Base-by-base conservation (phyloP, 176 grass and related monocot species). In the Cocos nucifera region DNA sequence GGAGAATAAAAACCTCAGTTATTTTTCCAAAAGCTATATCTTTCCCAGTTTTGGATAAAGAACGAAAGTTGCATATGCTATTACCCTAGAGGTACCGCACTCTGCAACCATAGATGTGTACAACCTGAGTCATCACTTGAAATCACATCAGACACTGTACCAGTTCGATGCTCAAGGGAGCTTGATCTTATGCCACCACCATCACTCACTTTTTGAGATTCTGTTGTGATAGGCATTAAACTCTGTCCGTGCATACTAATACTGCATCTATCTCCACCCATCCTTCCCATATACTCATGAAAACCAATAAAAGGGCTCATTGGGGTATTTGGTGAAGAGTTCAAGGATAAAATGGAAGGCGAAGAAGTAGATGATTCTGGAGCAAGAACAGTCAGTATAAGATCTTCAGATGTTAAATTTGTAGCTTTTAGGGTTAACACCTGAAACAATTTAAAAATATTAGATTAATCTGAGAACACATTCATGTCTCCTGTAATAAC, bases 31-130 rank as follows among this genome's bases (percentile, higher is more conserved):
- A 30, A 30, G 28, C 28, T 30, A 30, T 30, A 30, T 30, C 28
- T 30, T 44, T 44, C 12, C 35, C 10, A 44, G 35, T 44, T 12
- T 9, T 62, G 52, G 27, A 24, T 1, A 54, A 59, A 49, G 19
- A 58, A 63, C 66, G 50, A 49, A 5, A 50, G 35, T 61, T 15
- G 50, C 16, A 75, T 51, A 67, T 61, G 64, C 25, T 22, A 56
- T 73, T 93, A 98, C 94, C 94, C 94, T 68, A 98, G 71, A 69
- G 94, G 94, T 55, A 98, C 82, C 29, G 94, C 77, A 72, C 87
- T 89, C 62, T 93, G 94, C 71, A 98, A 67, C 94, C 94, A 98
- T 67, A 98, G 67, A 77, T 98, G 94, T 58, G 94, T 88, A 79
- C 85, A 92, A 26, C 84, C 80, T 35, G 78, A 75, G 57, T 72